Base-by-base conservation (phyloP, 805 yeast species). In the Myxozyma kluyveri region DNA sequence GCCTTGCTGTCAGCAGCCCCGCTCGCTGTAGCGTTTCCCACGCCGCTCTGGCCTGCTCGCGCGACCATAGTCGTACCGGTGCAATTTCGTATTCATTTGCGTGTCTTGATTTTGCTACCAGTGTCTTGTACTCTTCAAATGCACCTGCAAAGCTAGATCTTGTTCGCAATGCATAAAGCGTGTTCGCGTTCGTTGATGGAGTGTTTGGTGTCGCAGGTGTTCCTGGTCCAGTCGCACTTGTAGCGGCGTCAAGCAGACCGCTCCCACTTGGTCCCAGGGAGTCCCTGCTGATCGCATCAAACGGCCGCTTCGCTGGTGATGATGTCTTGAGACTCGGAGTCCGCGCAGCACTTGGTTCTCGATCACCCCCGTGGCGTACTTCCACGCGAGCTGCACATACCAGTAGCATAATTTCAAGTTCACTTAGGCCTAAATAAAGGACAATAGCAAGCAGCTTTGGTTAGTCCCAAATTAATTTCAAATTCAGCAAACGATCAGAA, bases 341-440 rank as follows among this genome's bases (percentile, higher is more conserved):
- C 39, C 32, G 33, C 14, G 33, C 33, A 14, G 14, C 14, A 9
- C 33, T 14, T 29, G 33, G 33, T 35, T 22, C 41, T n/a, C n/a
- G n/a, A n/a, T n/a, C n/a, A n/a, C n/a, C 42, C 14, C 47, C 39
- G 45, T 42, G 41, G 60, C 82, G 85, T 45, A 79, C 73, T 22
- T 80, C 73, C 46, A 83, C 82, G 41, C 97, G 73, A 0, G 95
- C 87, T 0, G 90, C 84, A 39, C 88, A 80, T 3, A 90, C 80
- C 12, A 88, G 69, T 37, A 91, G 63, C 17, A 85, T 77, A 42
- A 84, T 65, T 62, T 91, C 97, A 27, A 87, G 65, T 52, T 84
- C 84, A 2, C 95, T 83, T 33, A 89, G 67, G 0, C 78, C 71
- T 26, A 67, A 57, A 1, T 21, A 10, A n/a, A n/a, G n/a, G n/a